Conservation (phyloP, 805 yeast genomes). For the Barnettozyma botsteinii region DNA sequence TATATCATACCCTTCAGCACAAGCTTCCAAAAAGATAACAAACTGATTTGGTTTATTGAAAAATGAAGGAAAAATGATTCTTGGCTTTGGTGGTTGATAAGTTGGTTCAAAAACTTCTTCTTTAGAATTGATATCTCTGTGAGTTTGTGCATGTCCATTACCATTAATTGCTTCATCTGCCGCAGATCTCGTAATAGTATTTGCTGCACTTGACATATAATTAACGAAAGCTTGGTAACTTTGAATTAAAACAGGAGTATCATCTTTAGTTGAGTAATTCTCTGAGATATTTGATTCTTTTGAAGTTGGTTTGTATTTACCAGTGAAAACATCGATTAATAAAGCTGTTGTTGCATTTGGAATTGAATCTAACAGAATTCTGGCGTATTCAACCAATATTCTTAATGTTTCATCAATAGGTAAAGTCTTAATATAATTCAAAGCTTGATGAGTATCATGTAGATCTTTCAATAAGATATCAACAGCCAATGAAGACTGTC, state of each 20-base stretch:
- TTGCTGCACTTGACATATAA: slow-evolving; percentile 38
- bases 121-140: background rate
- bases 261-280: slow-evolving; percentile 14
- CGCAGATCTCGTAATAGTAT: slow-evolving; percentile 17
- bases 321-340: slow-evolving; percentile 84
- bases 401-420: slow-evolving; percentile 73
- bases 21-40: slow-evolving; percentile 89
- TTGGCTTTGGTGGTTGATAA: slow-evolving; percentile 88
- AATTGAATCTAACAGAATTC: slow-evolving; percentile 52
- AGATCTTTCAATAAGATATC: slow-evolving; percentile 67
- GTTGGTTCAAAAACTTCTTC: slow-evolving; percentile 39
- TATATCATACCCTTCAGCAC: slow-evolving; percentile 68
- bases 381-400: slow-evolving; percentile 61
- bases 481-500: slow-evolving; percentile 70
- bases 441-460: slow-evolving; percentile 50
- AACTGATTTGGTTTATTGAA: slow-evolving; percentile 83
- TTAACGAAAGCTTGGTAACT: slow-evolving; percentile 54
- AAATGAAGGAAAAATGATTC: slow-evolving; percentile 80
- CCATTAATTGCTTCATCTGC: slow-evolving; percentile 6
- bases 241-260: slow-evolving; percentile 31
- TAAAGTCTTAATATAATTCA: slow-evolving; percentile 61
- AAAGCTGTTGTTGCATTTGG: slow-evolving; percentile 82
- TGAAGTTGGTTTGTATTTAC: slow-evolving; percentile 53
- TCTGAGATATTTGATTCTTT: slow-evolving; percentile 12
- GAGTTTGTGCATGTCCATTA: background rate